These are phyloP conservation scores for Rhododendron molle DNA, from an alignment of 148 eudicot genomes.

Conservation along the genomic window DNA sequence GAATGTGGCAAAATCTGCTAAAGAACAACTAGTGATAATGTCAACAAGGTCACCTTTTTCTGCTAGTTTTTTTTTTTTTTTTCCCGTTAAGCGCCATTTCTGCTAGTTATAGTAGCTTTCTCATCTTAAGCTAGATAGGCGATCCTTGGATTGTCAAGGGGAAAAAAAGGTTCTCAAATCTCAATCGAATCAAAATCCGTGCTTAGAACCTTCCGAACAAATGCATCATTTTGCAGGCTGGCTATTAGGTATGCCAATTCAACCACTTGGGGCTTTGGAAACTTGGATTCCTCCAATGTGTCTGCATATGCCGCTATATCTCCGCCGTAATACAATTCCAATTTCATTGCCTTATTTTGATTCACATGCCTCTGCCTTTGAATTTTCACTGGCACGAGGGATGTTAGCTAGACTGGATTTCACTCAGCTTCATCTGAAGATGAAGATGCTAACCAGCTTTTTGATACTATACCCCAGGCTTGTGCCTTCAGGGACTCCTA, in stretches of 20 bases:
- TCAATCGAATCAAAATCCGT: neutral
- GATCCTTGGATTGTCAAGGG: neutral
- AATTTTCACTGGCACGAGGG: neutral
- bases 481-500: constrained; percentile 99
- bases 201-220: neutral
- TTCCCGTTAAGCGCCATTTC: no score
- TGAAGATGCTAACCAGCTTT: neutral
- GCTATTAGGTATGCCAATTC: neutral
- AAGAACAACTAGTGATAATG: neutral
- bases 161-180: neutral
- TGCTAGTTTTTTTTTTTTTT: neutral
- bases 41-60: neutral
- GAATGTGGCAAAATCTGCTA: neutral
- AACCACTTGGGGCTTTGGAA: neutral
- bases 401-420: no score
- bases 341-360: neutral
- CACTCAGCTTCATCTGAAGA: neutral
- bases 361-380: neutral
- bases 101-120: neutral
- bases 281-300: neutral
- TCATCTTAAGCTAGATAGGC: no score
- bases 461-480: constrained; percentile 41
- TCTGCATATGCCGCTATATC: neutral
- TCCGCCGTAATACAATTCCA: neutral
- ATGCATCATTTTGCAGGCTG: neutral